phyloP scores from a whole-genome alignment of 345 rosid species.

The Limnanthes douglasii region DNA sequence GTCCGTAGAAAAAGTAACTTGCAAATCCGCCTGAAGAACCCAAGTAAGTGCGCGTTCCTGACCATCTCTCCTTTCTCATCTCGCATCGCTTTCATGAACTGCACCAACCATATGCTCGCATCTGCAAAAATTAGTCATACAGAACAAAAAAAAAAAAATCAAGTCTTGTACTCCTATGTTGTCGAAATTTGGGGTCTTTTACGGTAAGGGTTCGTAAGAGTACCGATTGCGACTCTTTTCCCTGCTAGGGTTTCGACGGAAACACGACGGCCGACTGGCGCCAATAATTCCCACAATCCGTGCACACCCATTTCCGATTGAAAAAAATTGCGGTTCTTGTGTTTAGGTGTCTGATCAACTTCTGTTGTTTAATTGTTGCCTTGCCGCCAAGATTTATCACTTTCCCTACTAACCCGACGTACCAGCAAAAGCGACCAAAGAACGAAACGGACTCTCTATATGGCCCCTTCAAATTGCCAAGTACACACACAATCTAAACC shows the following conservation, averaged over 20 bases:
- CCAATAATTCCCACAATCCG: constrained; percentile 75
- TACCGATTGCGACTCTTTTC: constrained; percentile 75
- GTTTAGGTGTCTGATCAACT: no score
- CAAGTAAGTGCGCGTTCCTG: constrained; percentile 76
- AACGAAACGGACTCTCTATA: no score
- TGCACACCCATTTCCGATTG: no score
- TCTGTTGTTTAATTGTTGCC: no score
- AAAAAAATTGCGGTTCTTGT: no score
- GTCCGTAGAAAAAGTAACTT: constrained; percentile 67
- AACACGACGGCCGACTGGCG: constrained; percentile 94
- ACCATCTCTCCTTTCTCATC: constrained; percentile 95
- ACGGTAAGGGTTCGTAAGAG: constrained; percentile 7
- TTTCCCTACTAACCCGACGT: no score
- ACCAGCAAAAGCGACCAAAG: no score
- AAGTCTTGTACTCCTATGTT: not conserved
- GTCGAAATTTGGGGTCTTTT: not conserved
- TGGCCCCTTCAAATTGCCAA: no score
- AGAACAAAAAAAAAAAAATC: not conserved
- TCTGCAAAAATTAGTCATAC: constrained; percentile 19
- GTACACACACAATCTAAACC: no score
- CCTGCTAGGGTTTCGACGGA: constrained; percentile 91
- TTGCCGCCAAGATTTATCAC: no score
- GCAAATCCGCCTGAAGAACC: constrained; percentile 88
- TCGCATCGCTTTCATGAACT: constrained; percentile 96
- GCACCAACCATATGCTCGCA: constrained; percentile 97